Conservation (phyloP, 352 stramenopile genomes). For the Hyaloperonospora arabidopsidis region DNA sequence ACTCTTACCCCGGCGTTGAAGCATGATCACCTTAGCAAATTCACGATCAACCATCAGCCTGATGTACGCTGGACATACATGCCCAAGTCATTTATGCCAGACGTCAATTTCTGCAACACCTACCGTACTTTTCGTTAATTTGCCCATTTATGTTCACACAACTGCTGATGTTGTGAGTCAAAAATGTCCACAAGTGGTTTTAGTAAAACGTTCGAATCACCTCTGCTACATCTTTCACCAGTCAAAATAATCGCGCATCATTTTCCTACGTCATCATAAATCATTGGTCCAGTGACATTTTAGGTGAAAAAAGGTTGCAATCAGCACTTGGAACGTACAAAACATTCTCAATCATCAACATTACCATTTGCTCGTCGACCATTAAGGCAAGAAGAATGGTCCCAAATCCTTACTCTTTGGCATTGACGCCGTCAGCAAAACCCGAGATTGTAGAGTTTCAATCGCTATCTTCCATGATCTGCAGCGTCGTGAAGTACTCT, state of each 20-base stretch:
- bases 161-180: constrained; percentile 6
- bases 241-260: constrained; percentile 3
- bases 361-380: constrained; percentile 16
- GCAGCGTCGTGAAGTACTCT: constrained; percentile 13
- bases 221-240: constrained; percentile 10
- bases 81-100: constrained; percentile 9
- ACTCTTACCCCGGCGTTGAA: constrained; percentile 5
- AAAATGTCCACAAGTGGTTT: constrained; percentile 12
- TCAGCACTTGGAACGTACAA: constrained; percentile 9
- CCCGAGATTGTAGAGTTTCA: constrained; percentile 8
- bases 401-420: constrained; percentile 10
- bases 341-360: constrained; percentile 7
- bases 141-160: not conserved
- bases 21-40: constrained; percentile 15
- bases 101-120: constrained; percentile 9
- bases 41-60: constrained; percentile 10
- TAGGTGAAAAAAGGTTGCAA: constrained; percentile 16
- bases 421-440: constrained; percentile 5
- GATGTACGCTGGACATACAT: constrained; percentile 12
- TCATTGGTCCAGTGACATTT: constrained; percentile 6
- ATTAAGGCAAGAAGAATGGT: constrained; percentile 6
- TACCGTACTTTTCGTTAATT: constrained; percentile 4
- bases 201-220: constrained; percentile 2
- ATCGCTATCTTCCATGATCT: constrained; percentile 13
- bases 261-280: constrained; percentile 15